Conservation (phyloP, 2,329 filamentous ascomycete genomes). For the Blumeria hordei region DNA sequence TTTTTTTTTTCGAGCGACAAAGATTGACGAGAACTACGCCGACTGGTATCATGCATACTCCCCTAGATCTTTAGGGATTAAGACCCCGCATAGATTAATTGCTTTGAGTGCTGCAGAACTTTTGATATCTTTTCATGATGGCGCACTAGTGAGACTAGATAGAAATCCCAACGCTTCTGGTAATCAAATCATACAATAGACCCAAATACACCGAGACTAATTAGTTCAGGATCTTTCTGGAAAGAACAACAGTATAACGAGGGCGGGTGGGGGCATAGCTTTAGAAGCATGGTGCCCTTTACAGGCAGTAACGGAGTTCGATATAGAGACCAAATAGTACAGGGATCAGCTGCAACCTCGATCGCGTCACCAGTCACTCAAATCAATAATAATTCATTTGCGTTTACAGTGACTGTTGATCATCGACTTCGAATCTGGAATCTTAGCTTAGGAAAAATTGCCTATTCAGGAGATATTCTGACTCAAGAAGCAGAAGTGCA, state of each 20-base stretch:
- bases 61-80: slow-evolving; percentile 52
- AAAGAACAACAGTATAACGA: slow-evolving; percentile 51
- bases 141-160: slow-evolving; percentile 47
- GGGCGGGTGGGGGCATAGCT: slow-evolving; percentile 43
- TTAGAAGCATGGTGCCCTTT: slow-evolving; percentile 42
- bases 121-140: slow-evolving; percentile 60
- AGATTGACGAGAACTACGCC: slow-evolving; percentile 47
- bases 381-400: slow-evolving; percentile 24
- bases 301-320: slow-evolving; percentile 37
- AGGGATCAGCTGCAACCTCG: slow-evolving; percentile 42
- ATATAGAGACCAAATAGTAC: slow-evolving; percentile 38
- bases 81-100: slow-evolving; percentile 57
- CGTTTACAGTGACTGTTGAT: slow-evolving; percentile 69
- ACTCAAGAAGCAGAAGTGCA: slow-evolving; percentile 39
- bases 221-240: slow-evolving; percentile 23
- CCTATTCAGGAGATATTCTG: slow-evolving; percentile 55
- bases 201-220: neutral
- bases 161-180: slow-evolving; percentile 28
- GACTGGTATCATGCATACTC: slow-evolving; percentile 54
- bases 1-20: slow-evolving; percentile 47
- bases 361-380: slow-evolving; percentile 27
- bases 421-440: slow-evolving; percentile 84
- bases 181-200: slow-evolving; percentile 8
- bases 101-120: slow-evolving; percentile 51
- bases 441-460: slow-evolving; percentile 51